Conservation (phyloP, 2,329 filamentous ascomycete genomes). For the Dothideomycetes sp. region DNA sequence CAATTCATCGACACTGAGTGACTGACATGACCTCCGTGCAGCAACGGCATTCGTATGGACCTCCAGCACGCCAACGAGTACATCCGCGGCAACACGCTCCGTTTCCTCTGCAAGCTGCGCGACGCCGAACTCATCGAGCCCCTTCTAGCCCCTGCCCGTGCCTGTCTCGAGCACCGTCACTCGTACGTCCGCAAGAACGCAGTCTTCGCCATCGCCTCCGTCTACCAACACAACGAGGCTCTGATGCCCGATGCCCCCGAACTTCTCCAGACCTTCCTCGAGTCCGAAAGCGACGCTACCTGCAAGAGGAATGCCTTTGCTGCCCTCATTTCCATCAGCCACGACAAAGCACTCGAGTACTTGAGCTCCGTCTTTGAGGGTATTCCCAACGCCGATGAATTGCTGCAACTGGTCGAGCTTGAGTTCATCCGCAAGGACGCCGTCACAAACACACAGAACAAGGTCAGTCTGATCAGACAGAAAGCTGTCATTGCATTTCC, state of each 20-base stretch:
- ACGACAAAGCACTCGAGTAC: slow-evolving; percentile 84
- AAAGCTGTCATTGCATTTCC: not conserved
- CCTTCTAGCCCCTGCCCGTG: slow-evolving; percentile 80
- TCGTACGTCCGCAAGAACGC: slow-evolving; percentile 98
- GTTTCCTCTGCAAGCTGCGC: slow-evolving; percentile 92
- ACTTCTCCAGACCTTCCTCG: slow-evolving; percentile 79
- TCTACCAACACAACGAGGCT: slow-evolving; percentile 80
- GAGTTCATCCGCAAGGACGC: slow-evolving; percentile 98
- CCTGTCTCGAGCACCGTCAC: slow-evolving; percentile 90
- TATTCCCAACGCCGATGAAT: slow-evolving; percentile 86
- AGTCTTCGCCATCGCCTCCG: slow-evolving; percentile 87
- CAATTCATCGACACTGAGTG: too few species aligned
- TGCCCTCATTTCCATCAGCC: slow-evolving; percentile 80
- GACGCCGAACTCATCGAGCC: slow-evolving; percentile 95
- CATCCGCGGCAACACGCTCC: slow-evolving; percentile 93
- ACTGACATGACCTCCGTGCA: slow-evolving; percentile 30
- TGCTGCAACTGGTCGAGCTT: slow-evolving; percentile 85
- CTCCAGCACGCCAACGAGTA: slow-evolving; percentile 97
- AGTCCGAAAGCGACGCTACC: slow-evolving; percentile 82
- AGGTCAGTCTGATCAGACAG: slow-evolving; percentile 45
- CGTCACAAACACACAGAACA: slow-evolving; percentile 88
- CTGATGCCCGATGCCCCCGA: slow-evolving; percentile 94
- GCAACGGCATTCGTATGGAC: slow-evolving; percentile 96
- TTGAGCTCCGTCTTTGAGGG: slow-evolving; percentile 84
- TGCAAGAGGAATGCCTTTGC: slow-evolving; percentile 98